Conservation (phyloP, 2,329 filamentous ascomycete genomes). For the Dothistroma pini region DNA sequence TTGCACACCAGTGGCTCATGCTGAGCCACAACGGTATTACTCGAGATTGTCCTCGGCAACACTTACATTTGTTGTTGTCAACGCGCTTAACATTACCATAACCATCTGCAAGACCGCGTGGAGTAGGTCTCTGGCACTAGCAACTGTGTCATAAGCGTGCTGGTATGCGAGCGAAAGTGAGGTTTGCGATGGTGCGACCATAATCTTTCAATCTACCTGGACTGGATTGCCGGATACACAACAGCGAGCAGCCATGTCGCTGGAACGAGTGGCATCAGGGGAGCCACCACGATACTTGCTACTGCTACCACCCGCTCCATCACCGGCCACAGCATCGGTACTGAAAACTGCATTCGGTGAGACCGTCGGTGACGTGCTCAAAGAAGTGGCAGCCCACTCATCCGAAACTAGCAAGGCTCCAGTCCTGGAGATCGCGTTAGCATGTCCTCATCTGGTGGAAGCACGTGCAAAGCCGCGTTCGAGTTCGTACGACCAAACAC, state of each 20-base stretch:
- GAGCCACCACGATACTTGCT: constrained; percentile 38
- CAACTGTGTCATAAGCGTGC: not conserved
- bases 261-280: constrained; percentile 27
- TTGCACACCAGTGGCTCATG: not conserved
- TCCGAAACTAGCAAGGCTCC: constrained; percentile 35
- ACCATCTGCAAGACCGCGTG: too few relatives aligned
- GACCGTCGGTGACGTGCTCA: constrained; percentile 41
- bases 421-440: constrained; percentile 59
- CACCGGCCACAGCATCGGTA: constrained; percentile 37
- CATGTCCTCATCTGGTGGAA: constrained; percentile 58
- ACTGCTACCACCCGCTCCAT: constrained; percentile 45
- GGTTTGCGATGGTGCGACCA: not conserved
- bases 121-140: not conserved
- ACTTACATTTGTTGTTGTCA: too few relatives aligned
- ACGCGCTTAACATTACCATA: too few relatives aligned
- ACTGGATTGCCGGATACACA: not conserved
- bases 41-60: too few relatives aligned
- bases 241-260: constrained; percentile 6
- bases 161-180: not conserved
- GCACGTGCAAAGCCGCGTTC: constrained; percentile 49
- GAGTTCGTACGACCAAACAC: constrained; percentile 63
- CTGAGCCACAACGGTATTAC: too few relatives aligned
- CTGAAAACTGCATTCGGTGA: constrained; percentile 44
- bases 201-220: not conserved
- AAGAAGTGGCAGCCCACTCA: constrained; percentile 38